Evolutionary conservation across 176 grass and related monocot species (phyloP).

Genomic region (Otatea glauca): DNA sequence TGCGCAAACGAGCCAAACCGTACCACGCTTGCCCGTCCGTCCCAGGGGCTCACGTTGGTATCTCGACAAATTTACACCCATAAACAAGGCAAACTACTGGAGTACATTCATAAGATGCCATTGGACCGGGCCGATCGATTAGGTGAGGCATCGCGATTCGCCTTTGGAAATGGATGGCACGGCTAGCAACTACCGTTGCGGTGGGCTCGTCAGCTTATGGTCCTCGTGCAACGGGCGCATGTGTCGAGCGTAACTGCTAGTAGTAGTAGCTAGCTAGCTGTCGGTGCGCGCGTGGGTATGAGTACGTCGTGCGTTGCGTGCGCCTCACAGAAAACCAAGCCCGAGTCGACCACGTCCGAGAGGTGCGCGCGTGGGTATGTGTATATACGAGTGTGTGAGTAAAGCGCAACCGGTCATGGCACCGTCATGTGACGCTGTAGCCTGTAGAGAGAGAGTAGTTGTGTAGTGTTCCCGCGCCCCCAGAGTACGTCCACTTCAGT

Average conservation of each 20-base stretch:
- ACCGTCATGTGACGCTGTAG: conserved; percentile 3
- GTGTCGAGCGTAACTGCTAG: background rate
- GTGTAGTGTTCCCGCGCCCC: background rate
- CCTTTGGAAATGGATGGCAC: conserved; percentile 30
- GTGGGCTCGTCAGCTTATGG: background rate
- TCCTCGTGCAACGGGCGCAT: conserved; percentile 31
- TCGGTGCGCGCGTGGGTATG: conserved; percentile 24
- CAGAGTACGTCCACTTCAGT: conserved; percentile 10
- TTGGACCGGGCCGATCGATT: background rate
- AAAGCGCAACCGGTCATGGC: background rate
- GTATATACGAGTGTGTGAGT: too few species aligned
- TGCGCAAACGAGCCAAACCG: conserved; percentile 25
- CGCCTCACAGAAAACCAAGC: conserved; percentile 35
- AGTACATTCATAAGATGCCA: background rate
- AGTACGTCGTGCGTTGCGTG: conserved; percentile 1
- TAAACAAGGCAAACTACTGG: background rate
- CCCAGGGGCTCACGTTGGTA: background rate
- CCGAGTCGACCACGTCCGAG: too few species aligned
- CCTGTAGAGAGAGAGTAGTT: background rate
- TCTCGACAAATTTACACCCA: background rate
- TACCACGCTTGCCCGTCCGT: background rate
- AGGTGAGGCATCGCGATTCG: conserved; percentile 54
- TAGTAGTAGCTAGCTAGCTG: background rate
- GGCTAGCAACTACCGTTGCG: conserved; percentile 5
- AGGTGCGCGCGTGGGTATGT: too few species aligned